These are phyloP conservation scores for Sanghuangporus weigelae DNA, from an alignment of 1,284 basidiomycete species.

Conservation along the genomic window DNA sequence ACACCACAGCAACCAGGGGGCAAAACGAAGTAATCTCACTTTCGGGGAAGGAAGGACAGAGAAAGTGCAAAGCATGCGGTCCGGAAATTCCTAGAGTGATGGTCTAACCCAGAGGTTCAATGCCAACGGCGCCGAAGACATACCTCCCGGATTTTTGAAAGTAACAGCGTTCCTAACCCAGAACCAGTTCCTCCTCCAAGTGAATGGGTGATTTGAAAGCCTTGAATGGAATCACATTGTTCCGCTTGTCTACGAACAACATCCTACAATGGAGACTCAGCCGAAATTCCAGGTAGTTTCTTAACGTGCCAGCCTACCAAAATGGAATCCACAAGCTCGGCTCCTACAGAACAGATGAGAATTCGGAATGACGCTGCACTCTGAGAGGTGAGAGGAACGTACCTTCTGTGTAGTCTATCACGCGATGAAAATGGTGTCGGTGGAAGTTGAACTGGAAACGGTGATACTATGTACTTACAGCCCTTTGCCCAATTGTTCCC, in stretches of 20 bases:
- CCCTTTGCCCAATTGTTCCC: conserved; percentile 95
- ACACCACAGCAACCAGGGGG: not conserved
- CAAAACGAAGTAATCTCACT: conserved; percentile 30
- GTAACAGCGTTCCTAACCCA: conserved; percentile 76
- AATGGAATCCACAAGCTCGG: conserved; percentile 87
- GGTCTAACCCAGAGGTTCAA: conserved; percentile 27
- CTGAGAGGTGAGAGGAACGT: conserved; percentile 14
- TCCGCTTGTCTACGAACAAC: conserved; percentile 74
- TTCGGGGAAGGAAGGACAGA: conserved; percentile 91
- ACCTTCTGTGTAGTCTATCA: conserved; percentile 82
- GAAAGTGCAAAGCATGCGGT: conserved; percentile 92
- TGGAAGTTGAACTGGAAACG: not conserved
- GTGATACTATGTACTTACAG: conserved; percentile 45
- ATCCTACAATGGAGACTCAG: conserved; percentile 40
- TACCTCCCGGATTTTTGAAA: conserved; percentile 81
- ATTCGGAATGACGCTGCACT: not conserved
- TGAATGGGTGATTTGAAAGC: conserved; percentile 91
- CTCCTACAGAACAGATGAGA: conserved; percentile 43
- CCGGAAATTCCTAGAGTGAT: conserved; percentile 72
- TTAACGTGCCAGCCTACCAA: conserved; percentile 41
- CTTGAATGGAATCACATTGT: conserved; percentile 83
- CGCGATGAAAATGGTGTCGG: not conserved
- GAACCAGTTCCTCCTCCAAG: conserved; percentile 93
- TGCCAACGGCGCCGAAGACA: conserved; percentile 22
- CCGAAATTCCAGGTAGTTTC: not conserved